These are phyloP conservation scores for Zasmidium cellare DNA, from an alignment of 2,329 filamentous ascomycete genomes.

Conservation along the genomic window DNA sequence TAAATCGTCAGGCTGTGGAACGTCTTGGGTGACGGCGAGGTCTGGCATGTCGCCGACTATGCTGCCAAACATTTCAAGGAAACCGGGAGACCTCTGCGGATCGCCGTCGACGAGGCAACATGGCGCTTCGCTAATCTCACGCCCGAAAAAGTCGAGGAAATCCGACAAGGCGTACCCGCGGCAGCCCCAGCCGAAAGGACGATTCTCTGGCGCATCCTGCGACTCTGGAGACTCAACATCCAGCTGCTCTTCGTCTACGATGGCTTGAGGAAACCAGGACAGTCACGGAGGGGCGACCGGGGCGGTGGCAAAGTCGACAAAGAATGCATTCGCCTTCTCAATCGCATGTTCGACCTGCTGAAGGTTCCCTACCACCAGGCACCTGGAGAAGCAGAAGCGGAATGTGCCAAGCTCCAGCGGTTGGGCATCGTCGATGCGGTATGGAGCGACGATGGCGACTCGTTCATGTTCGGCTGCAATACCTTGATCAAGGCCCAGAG, in stretches of 20 bases:
- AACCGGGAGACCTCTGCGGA: constrained; percentile 38
- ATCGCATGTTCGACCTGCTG: constrained; percentile 40
- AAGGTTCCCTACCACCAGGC: constrained; percentile 46
- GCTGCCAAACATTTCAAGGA: constrained; percentile 38
- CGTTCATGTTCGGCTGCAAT: constrained; percentile 50
- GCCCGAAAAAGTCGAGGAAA: constrained; percentile 31
- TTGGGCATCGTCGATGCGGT: constrained; percentile 50
- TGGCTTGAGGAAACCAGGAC: constrained; percentile 44
- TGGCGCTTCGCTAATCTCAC: constrained; percentile 48
- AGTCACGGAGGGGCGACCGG: constrained; percentile 17
- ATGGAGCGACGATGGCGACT: constrained; percentile 50
- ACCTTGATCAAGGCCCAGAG: constrained; percentile 40
- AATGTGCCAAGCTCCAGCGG: constrained; percentile 48
- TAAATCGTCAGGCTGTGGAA: constrained; percentile 35
- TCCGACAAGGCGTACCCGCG: constrained; percentile 37
- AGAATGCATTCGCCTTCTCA: constrained; percentile 34
- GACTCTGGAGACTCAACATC: constrained; percentile 51
- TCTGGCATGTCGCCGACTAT: constrained; percentile 38
- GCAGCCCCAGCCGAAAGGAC: constrained; percentile 45
- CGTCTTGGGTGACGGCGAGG: constrained; percentile 39
- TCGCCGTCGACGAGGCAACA: constrained; percentile 46
- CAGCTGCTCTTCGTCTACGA: constrained; percentile 58
- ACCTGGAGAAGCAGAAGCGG: constrained; percentile 48
- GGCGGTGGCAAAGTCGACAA: constrained; percentile 36
- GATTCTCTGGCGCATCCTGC: constrained; percentile 44